Evolutionary conservation across 805 yeast species (phyloP).

Genomic region (Sungouiozyma ichnusensis): DNA sequence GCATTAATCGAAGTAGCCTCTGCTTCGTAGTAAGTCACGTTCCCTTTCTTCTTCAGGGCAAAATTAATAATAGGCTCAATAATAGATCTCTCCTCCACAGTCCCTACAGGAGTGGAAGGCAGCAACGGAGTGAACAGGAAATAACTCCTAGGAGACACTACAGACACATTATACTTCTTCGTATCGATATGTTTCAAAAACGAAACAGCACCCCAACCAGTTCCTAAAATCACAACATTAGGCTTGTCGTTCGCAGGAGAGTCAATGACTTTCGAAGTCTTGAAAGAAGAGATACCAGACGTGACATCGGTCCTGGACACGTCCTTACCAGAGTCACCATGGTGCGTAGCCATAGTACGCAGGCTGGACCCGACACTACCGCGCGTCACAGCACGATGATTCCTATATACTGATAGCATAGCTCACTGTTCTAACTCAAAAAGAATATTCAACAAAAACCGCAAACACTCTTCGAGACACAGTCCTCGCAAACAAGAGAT

Average conservation of each 20-base stretch:
- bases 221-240: constrained; percentile 56
- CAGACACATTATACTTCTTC: constrained; percentile 75
- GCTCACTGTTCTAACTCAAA: not conserved
- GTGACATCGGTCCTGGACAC: not conserved
- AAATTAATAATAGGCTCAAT: constrained; percentile 88
- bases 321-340: constrained; percentile 3
- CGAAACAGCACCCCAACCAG: constrained; percentile 94
- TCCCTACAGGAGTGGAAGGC: constrained; percentile 91
- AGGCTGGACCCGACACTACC: not conserved
- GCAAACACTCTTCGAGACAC: not conserved
- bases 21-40: constrained; percentile 78
- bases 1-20: constrained; percentile 82
- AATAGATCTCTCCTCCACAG: constrained; percentile 80
- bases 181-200: constrained; percentile 78
- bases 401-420: not conserved
- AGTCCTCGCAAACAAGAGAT: not conserved
- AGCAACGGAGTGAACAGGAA: constrained; percentile 87
- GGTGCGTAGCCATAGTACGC: not conserved
- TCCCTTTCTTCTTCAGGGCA: constrained; percentile 69
- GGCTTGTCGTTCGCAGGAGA: constrained; percentile 25
- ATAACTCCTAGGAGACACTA: constrained; percentile 88
- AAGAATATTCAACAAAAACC: too few species aligned
- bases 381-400: not conserved
- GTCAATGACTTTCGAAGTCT: constrained; percentile 31
- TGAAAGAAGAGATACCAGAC: constrained; percentile 32